These are phyloP conservation scores for Fomitopsis betulina DNA, from an alignment of 1,284 basidiomycete species.

Conservation along the genomic window DNA sequence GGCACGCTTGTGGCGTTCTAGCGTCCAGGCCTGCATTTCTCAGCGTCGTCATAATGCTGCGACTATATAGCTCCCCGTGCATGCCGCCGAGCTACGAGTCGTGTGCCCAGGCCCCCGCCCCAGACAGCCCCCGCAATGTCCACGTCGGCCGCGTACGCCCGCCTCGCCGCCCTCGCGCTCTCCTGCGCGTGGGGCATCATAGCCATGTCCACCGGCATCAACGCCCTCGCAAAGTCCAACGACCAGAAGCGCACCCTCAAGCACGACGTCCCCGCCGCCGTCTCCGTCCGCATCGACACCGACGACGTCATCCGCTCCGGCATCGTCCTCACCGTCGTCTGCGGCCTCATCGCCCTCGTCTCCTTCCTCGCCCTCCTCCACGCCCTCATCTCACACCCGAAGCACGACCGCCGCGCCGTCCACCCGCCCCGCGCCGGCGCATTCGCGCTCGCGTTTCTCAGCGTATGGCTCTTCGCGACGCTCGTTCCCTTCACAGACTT, in stretches of 20 bases:
- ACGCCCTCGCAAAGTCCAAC: conserved; percentile 38
- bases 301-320: conserved; percentile 41
- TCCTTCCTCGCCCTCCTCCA: conserved; percentile 31
- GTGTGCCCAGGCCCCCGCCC: not conserved
- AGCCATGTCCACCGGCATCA: conserved; percentile 31
- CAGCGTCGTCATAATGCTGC: too few relatives aligned
- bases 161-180: conserved; percentile 32
- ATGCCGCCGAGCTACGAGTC: too few relatives aligned
- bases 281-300: conserved; percentile 29
- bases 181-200: conserved; percentile 33
- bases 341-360: conserved; percentile 37
- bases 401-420: not conserved
- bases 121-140: conserved; percentile 1
- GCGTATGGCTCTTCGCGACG: conserved; percentile 47
- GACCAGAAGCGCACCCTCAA: conserved; percentile 24
- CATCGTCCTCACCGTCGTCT: conserved; percentile 40
- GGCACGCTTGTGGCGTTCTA: too few relatives aligned
- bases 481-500: conserved; percentile 49
- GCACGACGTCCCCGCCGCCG: conserved; percentile 21
- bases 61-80: too few relatives aligned
- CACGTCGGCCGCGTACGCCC: conserved; percentile 16
- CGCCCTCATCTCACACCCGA: conserved; percentile 20
- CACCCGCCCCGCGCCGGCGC: conserved; percentile 23
- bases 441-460: conserved; percentile 43
- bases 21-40: too few relatives aligned